These are phyloP conservation scores for Rhynchosporium graminicola DNA, from an alignment of 2,329 filamentous ascomycete species.

Conservation along the genomic window DNA sequence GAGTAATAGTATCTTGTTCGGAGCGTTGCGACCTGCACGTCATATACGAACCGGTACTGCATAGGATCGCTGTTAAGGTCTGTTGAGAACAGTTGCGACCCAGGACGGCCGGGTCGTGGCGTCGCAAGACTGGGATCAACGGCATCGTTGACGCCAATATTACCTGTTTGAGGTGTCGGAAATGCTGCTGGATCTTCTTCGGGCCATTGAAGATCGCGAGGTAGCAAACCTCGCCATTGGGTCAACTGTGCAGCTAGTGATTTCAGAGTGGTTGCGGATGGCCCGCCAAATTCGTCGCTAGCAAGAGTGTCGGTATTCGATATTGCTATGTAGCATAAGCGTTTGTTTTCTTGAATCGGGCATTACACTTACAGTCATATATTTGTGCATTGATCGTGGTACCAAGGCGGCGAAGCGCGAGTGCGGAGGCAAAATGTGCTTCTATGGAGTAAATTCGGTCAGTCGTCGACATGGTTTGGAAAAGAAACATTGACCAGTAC, in stretches of 20 bases:
- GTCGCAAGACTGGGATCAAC: conserved; percentile 30
- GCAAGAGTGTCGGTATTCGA: conserved; percentile 24
- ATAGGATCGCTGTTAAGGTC: conserved; percentile 48
- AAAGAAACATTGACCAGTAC: not conserved
- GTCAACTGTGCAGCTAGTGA: conserved; percentile 56
- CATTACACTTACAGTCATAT: conserved; percentile 49
- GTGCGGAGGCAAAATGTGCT: conserved; percentile 61
- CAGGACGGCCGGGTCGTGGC: conserved; percentile 33
- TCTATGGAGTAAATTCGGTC: conserved; percentile 36
- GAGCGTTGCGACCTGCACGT: conserved; percentile 58
- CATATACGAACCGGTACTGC: conserved; percentile 53
- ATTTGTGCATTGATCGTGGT: conserved; percentile 54
- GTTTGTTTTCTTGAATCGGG: not conserved
- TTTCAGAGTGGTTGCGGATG: conserved; percentile 46
- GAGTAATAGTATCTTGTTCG: conserved; percentile 61
- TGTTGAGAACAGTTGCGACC: conserved; percentile 47
- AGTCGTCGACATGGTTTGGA: not conserved
- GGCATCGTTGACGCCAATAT: conserved; percentile 32
- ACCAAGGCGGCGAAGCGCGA: conserved; percentile 56
- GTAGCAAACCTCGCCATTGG: conserved; percentile 59
- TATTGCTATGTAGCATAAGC: conserved; percentile 25
- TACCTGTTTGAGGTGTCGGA: conserved; percentile 38
- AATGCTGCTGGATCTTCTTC: conserved; percentile 52
- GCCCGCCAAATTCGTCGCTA: conserved; percentile 27
- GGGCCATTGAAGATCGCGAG: conserved; percentile 56